These are phyloP conservation scores for Hsuehochloa calcarea DNA, from an alignment of 176 grass and related monocot species.

Conservation along the genomic window DNA sequence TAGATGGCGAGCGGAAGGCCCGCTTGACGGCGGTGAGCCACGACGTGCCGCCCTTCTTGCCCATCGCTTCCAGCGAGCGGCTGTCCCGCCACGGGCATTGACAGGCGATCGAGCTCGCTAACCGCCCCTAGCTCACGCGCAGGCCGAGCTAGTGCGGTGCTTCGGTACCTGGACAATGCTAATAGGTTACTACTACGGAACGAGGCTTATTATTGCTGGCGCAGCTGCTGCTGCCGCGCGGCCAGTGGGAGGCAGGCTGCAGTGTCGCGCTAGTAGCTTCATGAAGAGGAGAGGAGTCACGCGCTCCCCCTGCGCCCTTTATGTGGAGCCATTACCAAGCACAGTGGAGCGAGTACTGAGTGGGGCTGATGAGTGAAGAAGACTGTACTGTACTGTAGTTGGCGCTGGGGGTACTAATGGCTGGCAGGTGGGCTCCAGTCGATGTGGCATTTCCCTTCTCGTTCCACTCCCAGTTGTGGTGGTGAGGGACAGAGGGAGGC, in stretches of 20 bases:
- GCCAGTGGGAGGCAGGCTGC: background rate
- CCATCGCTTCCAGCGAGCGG: conserved; percentile 38
- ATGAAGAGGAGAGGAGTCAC: background rate
- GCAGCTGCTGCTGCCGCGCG: background rate
- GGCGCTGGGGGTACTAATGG: background rate
- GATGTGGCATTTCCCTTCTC: too few relatives aligned
- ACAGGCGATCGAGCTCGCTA: background rate
- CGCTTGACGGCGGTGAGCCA: conserved; percentile 97
- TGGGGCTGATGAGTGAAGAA: too few relatives aligned
- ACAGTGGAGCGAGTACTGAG: too few relatives aligned
- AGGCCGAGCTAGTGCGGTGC: background rate
- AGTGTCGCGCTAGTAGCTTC: background rate
- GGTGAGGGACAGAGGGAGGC: too few relatives aligned
- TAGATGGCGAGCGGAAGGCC: conserved; percentile 89
- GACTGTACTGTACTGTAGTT: background rate
- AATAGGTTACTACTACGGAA: background rate
- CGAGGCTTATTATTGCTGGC: conserved; percentile 2
- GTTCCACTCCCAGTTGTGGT: too few relatives aligned
- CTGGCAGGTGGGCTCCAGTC: too few relatives aligned
- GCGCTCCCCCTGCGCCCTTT: conserved; percentile 22
- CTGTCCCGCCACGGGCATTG: conserved; percentile 10
- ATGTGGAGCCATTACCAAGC: conserved; percentile 1
- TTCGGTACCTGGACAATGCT: too few relatives aligned
- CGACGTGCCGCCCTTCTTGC: conserved; percentile 81
- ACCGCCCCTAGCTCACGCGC: background rate